These are phyloP conservation scores for Tolypocladium paradoxum DNA, from an alignment of 2,329 filamentous ascomycete species.

Conservation along the genomic window DNA sequence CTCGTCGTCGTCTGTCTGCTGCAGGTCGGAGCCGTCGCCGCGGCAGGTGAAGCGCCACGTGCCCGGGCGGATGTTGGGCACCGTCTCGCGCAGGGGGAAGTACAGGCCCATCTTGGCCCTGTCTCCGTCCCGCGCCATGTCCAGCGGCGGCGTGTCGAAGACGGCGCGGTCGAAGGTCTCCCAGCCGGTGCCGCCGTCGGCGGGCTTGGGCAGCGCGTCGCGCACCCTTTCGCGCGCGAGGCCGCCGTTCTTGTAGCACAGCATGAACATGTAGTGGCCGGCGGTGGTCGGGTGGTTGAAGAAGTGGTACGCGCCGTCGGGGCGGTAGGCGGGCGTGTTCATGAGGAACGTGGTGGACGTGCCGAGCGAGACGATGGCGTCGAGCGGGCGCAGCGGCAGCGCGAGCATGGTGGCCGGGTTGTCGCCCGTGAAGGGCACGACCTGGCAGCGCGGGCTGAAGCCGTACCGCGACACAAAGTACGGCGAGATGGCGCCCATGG, in stretches of 20 bases:
- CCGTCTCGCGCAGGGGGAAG: conserved; percentile 90
- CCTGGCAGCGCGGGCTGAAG: conserved; percentile 62
- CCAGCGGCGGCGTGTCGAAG: conserved; percentile 57
- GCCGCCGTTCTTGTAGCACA: conserved; percentile 98
- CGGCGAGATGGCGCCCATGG: conserved; percentile 60
- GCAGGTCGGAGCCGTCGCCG: conserved; percentile 42
- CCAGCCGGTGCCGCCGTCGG: conserved; percentile 51
- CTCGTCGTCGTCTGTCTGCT: conserved; percentile 7
- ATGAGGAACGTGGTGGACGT: conserved; percentile 97
- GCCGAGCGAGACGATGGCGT: conserved; percentile 89
- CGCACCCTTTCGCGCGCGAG: conserved; percentile 84
- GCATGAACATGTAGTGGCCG: conserved; percentile 98
- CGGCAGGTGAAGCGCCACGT: conserved; percentile 71
- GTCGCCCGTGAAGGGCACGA: conserved; percentile 87
- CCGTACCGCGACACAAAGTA: conserved; percentile 77
- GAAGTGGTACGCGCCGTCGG: conserved; percentile 88
- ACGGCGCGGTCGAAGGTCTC: conserved; percentile 67
- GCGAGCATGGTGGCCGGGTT: conserved; percentile 93
- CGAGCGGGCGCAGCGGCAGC: conserved; percentile 73
- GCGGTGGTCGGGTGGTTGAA: conserved; percentile 93
- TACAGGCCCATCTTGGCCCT: conserved; percentile 83
- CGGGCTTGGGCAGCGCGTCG: conserved; percentile 57
- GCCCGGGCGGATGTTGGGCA: conserved; percentile 78
- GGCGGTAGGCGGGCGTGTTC: conserved; percentile 85
- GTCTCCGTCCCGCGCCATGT: conserved; percentile 32